These are phyloP conservation scores for Arabidopsis thaliana DNA, from an alignment of 345 rosid genomes.

Conservation along the genomic window TAIR10.1 NC_003076.8:15877001-15877500, in stretches of 20 bases:
- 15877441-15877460: background rate
- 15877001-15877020: background rate
- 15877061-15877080: no score
- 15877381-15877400: conserved; percentile 5
- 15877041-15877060: background rate
- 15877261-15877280: background rate
- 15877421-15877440: conserved; percentile 22
- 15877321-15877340: conserved; percentile 16
- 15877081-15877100: background rate
- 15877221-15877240: no score
- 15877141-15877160: background rate
- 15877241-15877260: background rate
- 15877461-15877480: conserved; percentile 38
- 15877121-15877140: background rate
- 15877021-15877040: background rate
- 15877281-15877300: background rate
- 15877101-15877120: background rate
- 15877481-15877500: conserved; percentile 37
- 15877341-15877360: background rate
- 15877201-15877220: no score
- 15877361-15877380: conserved; percentile 3
- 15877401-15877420: background rate
- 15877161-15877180: background rate
- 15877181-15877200: no score
- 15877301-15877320: conserved; percentile 22